Conservation (phyloP, 2,329 filamentous ascomycete species). For the Furcasterigmium furcatum region DNA sequence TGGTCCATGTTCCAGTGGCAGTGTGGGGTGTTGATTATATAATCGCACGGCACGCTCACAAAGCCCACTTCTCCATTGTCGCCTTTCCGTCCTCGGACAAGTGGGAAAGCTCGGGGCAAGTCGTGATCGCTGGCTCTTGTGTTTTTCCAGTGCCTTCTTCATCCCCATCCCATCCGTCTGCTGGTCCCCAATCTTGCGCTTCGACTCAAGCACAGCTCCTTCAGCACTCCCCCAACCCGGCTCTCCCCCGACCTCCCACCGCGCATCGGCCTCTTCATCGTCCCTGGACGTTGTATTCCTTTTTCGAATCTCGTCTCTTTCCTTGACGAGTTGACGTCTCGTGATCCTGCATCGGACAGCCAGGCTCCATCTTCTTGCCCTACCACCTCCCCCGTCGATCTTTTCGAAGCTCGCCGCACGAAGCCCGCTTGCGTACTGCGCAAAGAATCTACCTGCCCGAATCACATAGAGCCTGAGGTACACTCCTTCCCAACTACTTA, state of each 20-base stretch:
- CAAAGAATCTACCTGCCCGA: too few relatives aligned
- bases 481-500: too few relatives aligned
- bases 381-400: conserved; percentile 6
- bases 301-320: background rate
- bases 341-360: conserved; percentile 5
- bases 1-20: too few relatives aligned
- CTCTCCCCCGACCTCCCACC: conserved; percentile 3
- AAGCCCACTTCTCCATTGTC: background rate
- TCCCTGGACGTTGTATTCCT: background rate
- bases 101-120: conserved; percentile 12
- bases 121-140: conserved; percentile 7
- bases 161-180: background rate
- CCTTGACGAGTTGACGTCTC: conserved; percentile 7
- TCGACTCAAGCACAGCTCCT: conserved; percentile 5
- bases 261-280: conserved; percentile 4
- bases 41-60: background rate
- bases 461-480: too few relatives aligned
- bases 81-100: background rate
- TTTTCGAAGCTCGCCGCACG: background rate
- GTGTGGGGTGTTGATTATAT: too few relatives aligned
- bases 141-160: conserved; percentile 5
- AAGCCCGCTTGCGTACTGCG: too few relatives aligned
- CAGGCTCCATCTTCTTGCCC: conserved; percentile 11
- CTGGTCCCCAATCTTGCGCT: conserved; percentile 5
- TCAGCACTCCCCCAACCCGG: conserved; percentile 1